Evolutionary conservation across 1,139 yeast species (phyloP), one percentile per base, ranked within the genome.

Genomic region (Suhomyces bribrorum): DNA sequence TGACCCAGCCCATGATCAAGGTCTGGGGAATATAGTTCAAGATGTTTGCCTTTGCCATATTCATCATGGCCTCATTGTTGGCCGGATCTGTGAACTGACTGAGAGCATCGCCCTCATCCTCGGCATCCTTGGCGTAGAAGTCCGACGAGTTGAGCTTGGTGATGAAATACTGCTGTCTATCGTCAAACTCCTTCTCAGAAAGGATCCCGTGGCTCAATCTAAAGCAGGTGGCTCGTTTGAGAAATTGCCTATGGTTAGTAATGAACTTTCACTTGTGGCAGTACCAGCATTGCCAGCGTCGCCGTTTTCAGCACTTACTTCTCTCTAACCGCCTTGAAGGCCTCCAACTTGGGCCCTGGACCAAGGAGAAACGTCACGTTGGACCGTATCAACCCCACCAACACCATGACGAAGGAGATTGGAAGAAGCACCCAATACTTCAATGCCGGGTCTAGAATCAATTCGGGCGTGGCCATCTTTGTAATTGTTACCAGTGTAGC

Each of bases 1-100:
- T 88, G 48, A 90, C 92, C 96, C 97, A 92, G 50, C 90, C 90
- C 97, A 92, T 90, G 51, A 90, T 84, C 33, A 89, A 61, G 0
- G 97, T 88, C 63, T 92, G 97, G 1, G 97, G 97, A 14, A 89
- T 78, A 57, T 83, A 87, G 61, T 81, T 86, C 59, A 90, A 81
- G 52, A 88, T 68, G 54, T 88, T 90, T 4, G 84, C 83, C 57
- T 87, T 87, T 41, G 90, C 79, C 83, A 87, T 83, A 38, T 73
- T 75, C 76, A 84, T 75, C 70, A 89, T 66, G n/a, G 83, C 80
- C 38, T 89, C 96, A 50, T 83, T 76, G 17, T 81, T 73, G 33
- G 73, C 70, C 1, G 95, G 83, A 53, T 88, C 96, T 1, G 79
- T 64, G 42, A 88, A 69, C 25, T 88, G 86, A 50, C 86, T 80